Conservation (phyloP, 2,329 filamentous ascomycete genomes). For the Coniochaeta ligniaria region DNA sequence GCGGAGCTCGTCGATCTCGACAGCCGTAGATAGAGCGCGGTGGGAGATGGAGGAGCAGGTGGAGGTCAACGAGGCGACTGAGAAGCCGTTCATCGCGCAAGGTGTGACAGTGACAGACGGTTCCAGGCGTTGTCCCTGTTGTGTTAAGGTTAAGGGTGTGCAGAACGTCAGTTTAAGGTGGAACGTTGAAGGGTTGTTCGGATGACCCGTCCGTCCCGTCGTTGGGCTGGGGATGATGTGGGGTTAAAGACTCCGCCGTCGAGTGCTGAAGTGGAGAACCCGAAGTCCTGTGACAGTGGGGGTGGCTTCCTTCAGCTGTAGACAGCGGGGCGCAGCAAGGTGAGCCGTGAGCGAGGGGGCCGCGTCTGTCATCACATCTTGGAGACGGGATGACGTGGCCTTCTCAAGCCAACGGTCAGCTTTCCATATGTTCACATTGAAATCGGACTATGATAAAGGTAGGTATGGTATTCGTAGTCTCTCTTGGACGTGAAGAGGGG, state of each 20-base stretch:
- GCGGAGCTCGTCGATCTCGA: slow-evolving; percentile 21
- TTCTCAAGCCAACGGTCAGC: not conserved
- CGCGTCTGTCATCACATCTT: not conserved
- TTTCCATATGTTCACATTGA: not conserved
- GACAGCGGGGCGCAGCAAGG: not conserved
- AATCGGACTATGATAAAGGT: not conserved
- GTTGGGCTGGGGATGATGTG: not conserved
- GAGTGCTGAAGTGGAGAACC: not conserved
- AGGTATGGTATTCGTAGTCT: not conserved
- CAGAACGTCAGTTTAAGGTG: not conserved
- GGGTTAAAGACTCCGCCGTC: not conserved
- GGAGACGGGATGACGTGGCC: not conserved
- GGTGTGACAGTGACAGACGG: too few relatives aligned
- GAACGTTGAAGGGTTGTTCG: not conserved
- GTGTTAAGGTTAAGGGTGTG: not conserved
- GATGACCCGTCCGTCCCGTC: not conserved
- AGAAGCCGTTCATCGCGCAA: slow-evolving; percentile 25
- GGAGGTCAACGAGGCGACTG: slow-evolving; percentile 23
- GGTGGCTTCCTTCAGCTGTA: not conserved
- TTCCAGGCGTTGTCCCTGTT: not conserved
- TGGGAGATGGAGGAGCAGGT: slow-evolving; percentile 22
- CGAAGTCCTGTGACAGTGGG: not conserved
- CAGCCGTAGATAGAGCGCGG: slow-evolving; percentile 18
- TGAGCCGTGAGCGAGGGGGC: not conserved
- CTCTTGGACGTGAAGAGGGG: too few relatives aligned